Conservation (phyloP, 2,329 filamentous ascomycete species). For the Fusarium siculi region DNA sequence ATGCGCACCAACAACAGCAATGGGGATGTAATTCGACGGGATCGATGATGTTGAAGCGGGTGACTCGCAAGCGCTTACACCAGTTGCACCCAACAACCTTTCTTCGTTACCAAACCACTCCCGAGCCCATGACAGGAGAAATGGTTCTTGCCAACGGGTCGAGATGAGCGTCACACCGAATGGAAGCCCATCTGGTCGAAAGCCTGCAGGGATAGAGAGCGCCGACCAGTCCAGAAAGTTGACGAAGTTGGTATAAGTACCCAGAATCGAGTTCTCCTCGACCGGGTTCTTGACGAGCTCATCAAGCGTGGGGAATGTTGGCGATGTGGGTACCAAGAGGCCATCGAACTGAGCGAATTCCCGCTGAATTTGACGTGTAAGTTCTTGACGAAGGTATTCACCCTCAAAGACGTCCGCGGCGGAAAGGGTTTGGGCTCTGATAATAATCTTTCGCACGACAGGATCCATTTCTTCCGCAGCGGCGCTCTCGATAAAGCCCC, state of each 20-base stretch:
- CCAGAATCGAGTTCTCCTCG: conserved; percentile 62
- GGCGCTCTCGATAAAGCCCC: conserved; percentile 54
- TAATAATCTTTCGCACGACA: conserved; percentile 50
- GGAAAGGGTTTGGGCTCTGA: conserved; percentile 52
- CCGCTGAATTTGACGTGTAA: conserved; percentile 55
- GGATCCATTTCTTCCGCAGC: conserved; percentile 49
- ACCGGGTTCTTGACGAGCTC: conserved; percentile 64
- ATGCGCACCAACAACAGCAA: conserved; percentile 52
- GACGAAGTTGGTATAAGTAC: conserved; percentile 69
- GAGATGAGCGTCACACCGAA: conserved; percentile 54
- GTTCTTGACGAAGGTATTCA: conserved; percentile 51
- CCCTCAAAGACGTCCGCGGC: conserved; percentile 59
- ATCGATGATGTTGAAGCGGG: not conserved
- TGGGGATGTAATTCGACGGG: conserved; percentile 5
- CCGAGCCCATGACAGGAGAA: conserved; percentile 44
- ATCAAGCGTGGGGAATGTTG: conserved; percentile 61
- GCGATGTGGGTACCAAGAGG: conserved; percentile 66
- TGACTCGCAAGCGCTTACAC: conserved; percentile 15
- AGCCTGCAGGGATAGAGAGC: conserved; percentile 63
- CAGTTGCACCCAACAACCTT: conserved; percentile 46
- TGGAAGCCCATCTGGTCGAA: conserved; percentile 49
- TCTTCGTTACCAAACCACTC: conserved; percentile 42
- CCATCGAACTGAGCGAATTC: conserved; percentile 57
- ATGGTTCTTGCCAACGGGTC: conserved; percentile 49
- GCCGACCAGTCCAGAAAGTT: conserved; percentile 69